These are phyloP conservation scores for Naganishia vaughanmartiniae DNA, from an alignment of 768 basidiomycete genomes.

Conservation along the genomic window DNA sequence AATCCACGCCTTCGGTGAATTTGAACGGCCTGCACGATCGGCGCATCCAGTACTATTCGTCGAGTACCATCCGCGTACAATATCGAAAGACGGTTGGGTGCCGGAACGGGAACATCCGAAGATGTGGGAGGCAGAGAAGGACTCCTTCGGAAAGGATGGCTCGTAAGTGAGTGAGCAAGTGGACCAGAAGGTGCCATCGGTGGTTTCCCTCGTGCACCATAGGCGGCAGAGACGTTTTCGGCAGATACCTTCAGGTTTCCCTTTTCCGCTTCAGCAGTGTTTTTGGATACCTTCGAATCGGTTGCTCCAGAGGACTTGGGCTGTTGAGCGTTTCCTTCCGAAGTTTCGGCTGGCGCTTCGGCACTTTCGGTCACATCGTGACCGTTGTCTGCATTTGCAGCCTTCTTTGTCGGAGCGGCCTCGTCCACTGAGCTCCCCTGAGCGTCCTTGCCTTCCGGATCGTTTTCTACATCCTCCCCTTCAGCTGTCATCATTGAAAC, in stretches of 20 bases:
- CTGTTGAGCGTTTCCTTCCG: background rate
- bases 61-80: slow-evolving; percentile 87
- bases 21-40: slow-evolving; percentile 74
- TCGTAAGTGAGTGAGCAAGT: slow-evolving; percentile 18
- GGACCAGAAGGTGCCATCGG: slow-evolving; percentile 11
- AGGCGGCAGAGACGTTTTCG: slow-evolving; percentile 31
- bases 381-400: slow-evolving; percentile 12
- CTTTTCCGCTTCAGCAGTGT: slow-evolving; percentile 27
- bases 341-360: slow-evolving; percentile 1
- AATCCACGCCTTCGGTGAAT: slow-evolving; percentile 78
- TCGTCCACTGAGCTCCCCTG: slow-evolving; percentile 2
- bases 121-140: slow-evolving; percentile 30
- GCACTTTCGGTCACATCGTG: slow-evolving; percentile 15
- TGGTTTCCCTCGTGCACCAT: slow-evolving; percentile 24
- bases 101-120: slow-evolving; percentile 38
- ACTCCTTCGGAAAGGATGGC: slow-evolving; percentile 24
- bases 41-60: slow-evolving; percentile 82
- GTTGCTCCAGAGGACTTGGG: background rate
- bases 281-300: slow-evolving; percentile 1
- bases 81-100: slow-evolving; percentile 68
- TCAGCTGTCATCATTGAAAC: slow-evolving; percentile 22
- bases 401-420: background rate
- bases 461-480: slow-evolving; percentile 15
- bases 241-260: slow-evolving; percentile 30
- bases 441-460: slow-evolving; percentile 13